Evolutionary conservation across 257 asterid species (phyloP).

Genomic region (Ilex asprella): DNA sequence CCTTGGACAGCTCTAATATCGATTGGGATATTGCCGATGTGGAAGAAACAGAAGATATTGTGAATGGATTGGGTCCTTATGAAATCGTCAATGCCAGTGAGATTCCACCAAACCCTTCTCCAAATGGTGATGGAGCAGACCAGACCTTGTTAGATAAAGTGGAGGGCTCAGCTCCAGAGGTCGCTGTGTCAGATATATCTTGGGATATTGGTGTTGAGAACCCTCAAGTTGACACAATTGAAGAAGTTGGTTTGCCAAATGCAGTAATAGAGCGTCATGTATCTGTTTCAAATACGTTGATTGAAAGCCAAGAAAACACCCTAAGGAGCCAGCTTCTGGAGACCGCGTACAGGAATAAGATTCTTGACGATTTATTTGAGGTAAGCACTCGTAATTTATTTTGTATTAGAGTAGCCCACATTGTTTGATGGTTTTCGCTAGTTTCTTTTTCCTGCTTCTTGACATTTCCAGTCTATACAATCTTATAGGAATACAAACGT

Average conservation of each 20-base stretch:
- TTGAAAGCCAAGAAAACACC: conserved; percentile 30
- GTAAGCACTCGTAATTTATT: conserved; percentile 18
- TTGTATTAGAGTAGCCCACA: too few relatives aligned
- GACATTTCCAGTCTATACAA: too few relatives aligned
- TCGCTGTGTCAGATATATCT: conserved; percentile 45
- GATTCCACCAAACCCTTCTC: conserved; percentile 42
- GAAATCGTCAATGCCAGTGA: conserved; percentile 90
- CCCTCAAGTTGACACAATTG: conserved; percentile 35
- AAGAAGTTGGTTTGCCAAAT: conserved; percentile 31
- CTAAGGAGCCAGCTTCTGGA: conserved; percentile 84
- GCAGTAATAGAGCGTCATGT: conserved; percentile 24
- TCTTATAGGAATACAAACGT: too few relatives aligned
- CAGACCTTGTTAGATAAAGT: conserved; percentile 28
- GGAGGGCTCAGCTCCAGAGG: conserved; percentile 33
- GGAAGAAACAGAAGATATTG: conserved; percentile 69
- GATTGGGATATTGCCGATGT: conserved; percentile 87
- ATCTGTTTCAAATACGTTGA: conserved; percentile 18
- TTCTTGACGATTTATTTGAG: conserved; percentile 96
- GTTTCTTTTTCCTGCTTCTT: too few relatives aligned
- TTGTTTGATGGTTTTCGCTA: too few relatives aligned
- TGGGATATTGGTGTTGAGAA: conserved; percentile 81
- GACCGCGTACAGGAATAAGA: conserved; percentile 86
- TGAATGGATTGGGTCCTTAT: conserved; percentile 86
- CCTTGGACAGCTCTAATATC: conserved; percentile 71
- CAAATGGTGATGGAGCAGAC: conserved; percentile 22